Evolutionary conservation across 2,329 filamentous ascomycete species (phyloP).

Genomic region (Pyrenophora graminea): DNA sequence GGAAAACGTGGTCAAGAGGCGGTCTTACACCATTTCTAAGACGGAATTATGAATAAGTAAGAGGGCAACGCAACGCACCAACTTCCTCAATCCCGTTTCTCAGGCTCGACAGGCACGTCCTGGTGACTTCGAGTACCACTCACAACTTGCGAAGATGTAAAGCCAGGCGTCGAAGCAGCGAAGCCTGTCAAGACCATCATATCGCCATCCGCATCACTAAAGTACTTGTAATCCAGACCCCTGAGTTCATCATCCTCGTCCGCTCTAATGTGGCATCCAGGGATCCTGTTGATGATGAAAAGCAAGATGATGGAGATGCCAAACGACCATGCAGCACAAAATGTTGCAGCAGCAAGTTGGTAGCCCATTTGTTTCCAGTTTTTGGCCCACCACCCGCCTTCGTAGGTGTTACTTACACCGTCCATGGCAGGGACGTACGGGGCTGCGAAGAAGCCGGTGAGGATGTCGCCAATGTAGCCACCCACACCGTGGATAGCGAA

Average conservation of each 20-base stretch:
- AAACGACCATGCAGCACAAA: constrained; percentile 61
- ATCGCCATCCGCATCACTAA: constrained; percentile 42
- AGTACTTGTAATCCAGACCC: constrained; percentile 59
- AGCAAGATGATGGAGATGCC: constrained; percentile 58
- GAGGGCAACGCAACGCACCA: not conserved
- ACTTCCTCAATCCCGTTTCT: constrained; percentile 26
- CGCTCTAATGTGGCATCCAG: constrained; percentile 60
- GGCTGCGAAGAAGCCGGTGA: constrained; percentile 63
- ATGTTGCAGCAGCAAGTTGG: constrained; percentile 62
- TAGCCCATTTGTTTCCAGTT: constrained; percentile 61
- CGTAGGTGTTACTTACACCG: constrained; percentile 53
- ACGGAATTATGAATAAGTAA: not conserved
- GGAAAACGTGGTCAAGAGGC: too few species aligned
- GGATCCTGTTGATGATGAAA: constrained; percentile 62
- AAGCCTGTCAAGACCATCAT: constrained; percentile 29
- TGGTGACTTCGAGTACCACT: constrained; percentile 27
- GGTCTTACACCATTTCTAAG: too few species aligned
- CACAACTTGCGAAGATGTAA: constrained; percentile 9
- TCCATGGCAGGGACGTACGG: constrained; percentile 57
- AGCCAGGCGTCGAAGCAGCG: constrained; percentile 18
- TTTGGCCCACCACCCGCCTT: constrained; percentile 57
- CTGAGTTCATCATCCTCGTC: constrained; percentile 60
- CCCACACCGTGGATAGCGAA: constrained; percentile 65
- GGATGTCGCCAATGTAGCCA: constrained; percentile 61
- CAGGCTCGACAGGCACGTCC: constrained; percentile 21